Percentiles rank a stretch among this genome's conserved stretches.
phyloP scores from a whole-genome alignment of 768 basidiomycete genomes.

The Mycena olivaceomarginata region DNA sequence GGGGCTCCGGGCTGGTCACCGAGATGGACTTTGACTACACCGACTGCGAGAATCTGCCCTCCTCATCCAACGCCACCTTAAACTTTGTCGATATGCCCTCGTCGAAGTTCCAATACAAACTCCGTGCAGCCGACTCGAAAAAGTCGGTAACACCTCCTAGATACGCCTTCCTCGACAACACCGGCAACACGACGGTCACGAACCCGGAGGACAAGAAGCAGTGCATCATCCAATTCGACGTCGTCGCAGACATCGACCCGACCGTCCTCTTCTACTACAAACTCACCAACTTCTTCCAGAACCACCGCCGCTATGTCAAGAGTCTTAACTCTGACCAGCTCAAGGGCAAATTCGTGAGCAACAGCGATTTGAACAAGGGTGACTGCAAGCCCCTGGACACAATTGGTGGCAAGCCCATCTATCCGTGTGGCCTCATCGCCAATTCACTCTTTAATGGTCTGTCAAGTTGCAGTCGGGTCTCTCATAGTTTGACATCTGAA shows the following conservation, averaged over 20 bases:
- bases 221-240: conserved; percentile 89
- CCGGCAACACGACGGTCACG: conserved; percentile 65
- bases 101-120: conserved; percentile 79
- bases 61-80: conserved; percentile 60
- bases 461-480: conserved; percentile 42
- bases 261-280: conserved; percentile 97
- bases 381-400: conserved; percentile 94
- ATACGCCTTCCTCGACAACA: conserved; percentile 84
- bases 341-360: conserved; percentile 78
- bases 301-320: conserved; percentile 98
- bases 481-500: conserved; percentile 4
- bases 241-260: conserved; percentile 84
- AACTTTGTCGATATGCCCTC: conserved; percentile 74
- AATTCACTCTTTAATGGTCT: conserved; percentile 97
- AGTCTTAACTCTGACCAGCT: conserved; percentile 91
- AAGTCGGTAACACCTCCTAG: conserved; percentile 73
- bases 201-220: conserved; percentile 66
- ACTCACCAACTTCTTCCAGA: conserved; percentile 97
- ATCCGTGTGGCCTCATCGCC: conserved; percentile 98
- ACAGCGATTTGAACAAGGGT: conserved; percentile 72
- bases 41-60: conserved; percentile 83
- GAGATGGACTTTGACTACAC: conserved; percentile 98
- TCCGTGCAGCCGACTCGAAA: conserved; percentile 74
- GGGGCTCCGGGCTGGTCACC: conserved; percentile 89
- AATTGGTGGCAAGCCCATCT: conserved; percentile 76